Base-by-base conservation (phyloP, 441 rosid species). In the Corymbia calophylla region DNA sequence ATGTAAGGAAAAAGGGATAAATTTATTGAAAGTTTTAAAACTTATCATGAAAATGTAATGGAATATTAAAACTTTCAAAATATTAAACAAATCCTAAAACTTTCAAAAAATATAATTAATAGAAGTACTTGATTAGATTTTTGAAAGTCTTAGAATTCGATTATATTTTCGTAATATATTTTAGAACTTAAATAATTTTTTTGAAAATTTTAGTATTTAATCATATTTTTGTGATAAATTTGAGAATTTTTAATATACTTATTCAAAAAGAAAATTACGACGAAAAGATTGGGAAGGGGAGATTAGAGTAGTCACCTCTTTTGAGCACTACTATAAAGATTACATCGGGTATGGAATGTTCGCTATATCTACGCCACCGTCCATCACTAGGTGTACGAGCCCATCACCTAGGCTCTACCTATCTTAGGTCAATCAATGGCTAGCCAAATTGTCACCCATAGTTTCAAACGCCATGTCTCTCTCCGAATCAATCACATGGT, bases 91-190 rank as follows among this genome's bases (percentile, higher is more conserved):
- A 0, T 56, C 0, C 9, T 23, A 58, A 58, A 58, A 58, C 0
- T 58, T 9, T 58, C 0, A 25, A 58, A 25, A 1, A 25, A 10
- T 58, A 0, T 6, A 25, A 58, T 25, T 0, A 58, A 58, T 0
- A 25, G 3, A 23, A 58, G 0, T 2, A 25, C 0, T 58, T 58
- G 3, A 58, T 25, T 58, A 0, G 3, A 58, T 2, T 58, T 58
- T 58, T 10, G 0, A 58, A 58, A 25, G 0, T 58, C 10, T 58
- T 58, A 25, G 6, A 1, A 58, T 0, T 58, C 14, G 8, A 58
- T 9, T 13, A 2, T 58, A 23, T 3, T 58, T 58, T 0, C 6
- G 2, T 58, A 2, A 58, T 6, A 58, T 23, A 58, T 58, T 58
- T 58, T 9, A 58, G 2, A 6, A 4, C 1, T 56, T 9, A 39